These are phyloP conservation scores for Gymnopilus junonius DNA, from an alignment of 768 basidiomycete genomes.

Conservation along the genomic window DNA sequence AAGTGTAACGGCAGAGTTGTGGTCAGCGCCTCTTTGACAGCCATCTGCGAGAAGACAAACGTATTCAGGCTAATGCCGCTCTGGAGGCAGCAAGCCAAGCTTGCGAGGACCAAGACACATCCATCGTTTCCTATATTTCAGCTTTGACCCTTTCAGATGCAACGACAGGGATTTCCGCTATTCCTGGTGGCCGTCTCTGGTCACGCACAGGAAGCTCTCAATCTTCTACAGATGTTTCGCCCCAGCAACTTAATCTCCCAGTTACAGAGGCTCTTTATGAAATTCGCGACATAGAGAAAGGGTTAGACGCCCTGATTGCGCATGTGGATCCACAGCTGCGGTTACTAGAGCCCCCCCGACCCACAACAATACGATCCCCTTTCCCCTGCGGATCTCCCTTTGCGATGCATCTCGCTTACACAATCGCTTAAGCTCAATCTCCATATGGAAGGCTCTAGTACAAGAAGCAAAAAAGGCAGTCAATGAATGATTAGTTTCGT, in stretches of 20 bases:
- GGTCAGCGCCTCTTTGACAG: background rate
- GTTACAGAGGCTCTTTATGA: background rate
- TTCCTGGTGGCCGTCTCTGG: conserved; percentile 13
- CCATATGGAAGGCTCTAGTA: background rate
- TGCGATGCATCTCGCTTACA: background rate
- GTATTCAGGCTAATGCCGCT: background rate
- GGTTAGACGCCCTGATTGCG: background rate
- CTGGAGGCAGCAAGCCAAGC: background rate
- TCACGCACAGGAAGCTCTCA: background rate
- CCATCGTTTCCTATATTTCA: conserved; percentile 1
- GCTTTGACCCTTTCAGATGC: conserved; percentile 4
- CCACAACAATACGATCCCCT: background rate
- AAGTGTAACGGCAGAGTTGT: background rate
- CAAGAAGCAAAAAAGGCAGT: background rate
- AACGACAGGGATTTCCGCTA: background rate
- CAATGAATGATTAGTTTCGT: background rate
- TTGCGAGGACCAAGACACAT: background rate
- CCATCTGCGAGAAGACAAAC: background rate
- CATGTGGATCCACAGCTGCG: background rate
- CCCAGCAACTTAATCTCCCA: background rate
- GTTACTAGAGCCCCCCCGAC: background rate
- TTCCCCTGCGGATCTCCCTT: background rate
- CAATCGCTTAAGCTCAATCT: background rate
- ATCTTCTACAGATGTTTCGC: background rate
- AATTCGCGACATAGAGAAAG: background rate